Evolutionary conservation across 345 rosid genomes (phyloP).

Genomic region (Linum lewisii): DNA sequence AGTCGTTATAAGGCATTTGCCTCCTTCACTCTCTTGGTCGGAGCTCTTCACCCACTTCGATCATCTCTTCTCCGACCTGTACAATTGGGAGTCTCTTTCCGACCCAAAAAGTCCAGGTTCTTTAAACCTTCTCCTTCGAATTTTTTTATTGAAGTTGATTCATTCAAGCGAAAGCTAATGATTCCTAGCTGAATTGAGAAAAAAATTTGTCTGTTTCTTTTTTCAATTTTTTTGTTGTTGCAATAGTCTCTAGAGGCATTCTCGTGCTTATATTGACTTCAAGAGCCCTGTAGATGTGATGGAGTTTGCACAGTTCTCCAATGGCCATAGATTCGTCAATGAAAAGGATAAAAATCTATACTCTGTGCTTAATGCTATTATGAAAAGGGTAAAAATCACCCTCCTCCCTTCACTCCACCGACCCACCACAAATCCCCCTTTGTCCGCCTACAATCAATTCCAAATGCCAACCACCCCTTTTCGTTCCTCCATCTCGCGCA

Average conservation of each 20-base stretch:
- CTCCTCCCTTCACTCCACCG: too few relatives aligned
- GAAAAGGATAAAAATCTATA: constrained; percentile 45
- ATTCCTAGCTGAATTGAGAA: not conserved
- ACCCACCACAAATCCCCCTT: too few relatives aligned
- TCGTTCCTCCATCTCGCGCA: too few relatives aligned
- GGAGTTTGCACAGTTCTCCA: constrained; percentile 57
- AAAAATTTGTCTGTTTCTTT: not conserved
- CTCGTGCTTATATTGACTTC: constrained; percentile 54
- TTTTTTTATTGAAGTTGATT: not conserved
- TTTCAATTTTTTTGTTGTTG: not conserved
- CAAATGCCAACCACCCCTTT: too few relatives aligned
- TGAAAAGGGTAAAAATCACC: too few relatives aligned
- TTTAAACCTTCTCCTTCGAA: not conserved
- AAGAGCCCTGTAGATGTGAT: constrained; percentile 52
- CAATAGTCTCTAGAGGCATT: constrained; percentile 26
- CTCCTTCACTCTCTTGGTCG: constrained; percentile 55
- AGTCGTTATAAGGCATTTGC: constrained; percentile 65
- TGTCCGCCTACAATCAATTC: too few relatives aligned
- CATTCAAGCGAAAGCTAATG: too few relatives aligned
- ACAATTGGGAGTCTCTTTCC: constrained; percentile 49
- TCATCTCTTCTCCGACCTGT: constrained; percentile 43
- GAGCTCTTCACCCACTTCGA: constrained; percentile 47
- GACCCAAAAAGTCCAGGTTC: constrained; percentile 46
- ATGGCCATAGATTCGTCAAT: constrained; percentile 63
- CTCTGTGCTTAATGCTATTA: too few relatives aligned